Evolutionary conservation across 768 basidiomycete genomes (phyloP), one percentile per base, ranked within the genome.

Genomic region (Rubroboletus satanas): DNA sequence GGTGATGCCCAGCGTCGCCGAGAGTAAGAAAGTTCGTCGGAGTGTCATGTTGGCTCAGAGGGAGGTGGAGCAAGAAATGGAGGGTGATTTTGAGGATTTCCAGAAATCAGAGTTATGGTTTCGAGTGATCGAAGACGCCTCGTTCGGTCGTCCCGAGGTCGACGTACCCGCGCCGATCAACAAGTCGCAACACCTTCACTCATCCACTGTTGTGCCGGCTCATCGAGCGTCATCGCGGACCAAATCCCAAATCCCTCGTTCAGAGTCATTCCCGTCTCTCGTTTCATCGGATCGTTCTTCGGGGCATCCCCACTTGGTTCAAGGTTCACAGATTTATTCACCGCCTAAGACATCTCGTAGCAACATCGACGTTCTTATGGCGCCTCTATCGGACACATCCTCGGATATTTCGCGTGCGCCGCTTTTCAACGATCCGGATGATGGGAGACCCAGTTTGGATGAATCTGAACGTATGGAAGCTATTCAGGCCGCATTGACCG

Each of bases 401-500:
- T 75, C 80, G 1, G 78, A 83, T 26, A 72, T 78, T n/a, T 71
- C 82, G 2, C 78, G 90, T 43, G 83, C 87, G 0, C 90, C 90
- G 8, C 75, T 95, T 21, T 94, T 95, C 58, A 83, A 87, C 60
- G 88, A 91, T 62, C 85, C 88, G 1, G 86, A 88, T 57, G 88
- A 92, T 55, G 67, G 60, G 4, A 66, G 63, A 54, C 71, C 56
- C 56, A 81, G 77, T 55, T 74, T 74, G 58, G 84, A 82, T 45
- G 88, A 96, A 69, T 82, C 88, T 49, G 80, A 88, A 61, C 79
- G 93, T 37, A 97, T 98, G 84, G 93, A 94, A 63, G 95, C 96
- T 3, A 97, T 98, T 18, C 93, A 94, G 63, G 94, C 94, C 8
- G 97, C 97, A 5, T 75, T 99, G 58, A 94, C 91, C 10, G 92